phyloP scores from a whole-genome alignment of 2,329 filamentous ascomycete species.

The Sordariomycetes sp. region DNA sequence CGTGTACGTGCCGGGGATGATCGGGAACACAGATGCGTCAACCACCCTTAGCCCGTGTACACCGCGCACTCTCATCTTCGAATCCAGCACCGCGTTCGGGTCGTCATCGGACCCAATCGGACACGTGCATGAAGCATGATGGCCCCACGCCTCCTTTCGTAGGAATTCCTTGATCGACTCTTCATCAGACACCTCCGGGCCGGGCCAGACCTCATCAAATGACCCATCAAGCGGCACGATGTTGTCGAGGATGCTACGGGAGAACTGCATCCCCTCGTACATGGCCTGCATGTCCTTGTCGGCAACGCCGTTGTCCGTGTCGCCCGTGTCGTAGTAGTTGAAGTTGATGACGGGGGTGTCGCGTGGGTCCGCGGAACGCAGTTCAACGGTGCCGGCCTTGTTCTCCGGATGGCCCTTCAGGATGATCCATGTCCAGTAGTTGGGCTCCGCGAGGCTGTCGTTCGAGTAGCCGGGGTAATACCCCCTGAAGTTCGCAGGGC shows the following conservation, averaged over 20 bases:
- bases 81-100: slow-evolving; percentile 43
- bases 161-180: slow-evolving; percentile 32
- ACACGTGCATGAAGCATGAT: slow-evolving; percentile 45
- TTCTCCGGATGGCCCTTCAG: slow-evolving; percentile 25
- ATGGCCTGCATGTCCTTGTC: slow-evolving; percentile 31
- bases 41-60: slow-evolving; percentile 47
- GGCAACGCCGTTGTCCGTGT: slow-evolving; percentile 30
- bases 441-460: neutral
- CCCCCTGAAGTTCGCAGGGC: slow-evolving; percentile 5
- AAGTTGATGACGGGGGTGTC: slow-evolving; percentile 55
- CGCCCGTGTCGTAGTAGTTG: slow-evolving; percentile 32
- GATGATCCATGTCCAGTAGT: slow-evolving; percentile 5
- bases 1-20: slow-evolving; percentile 36
- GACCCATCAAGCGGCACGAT: slow-evolving; percentile 11
- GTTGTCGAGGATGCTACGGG: slow-evolving; percentile 11
- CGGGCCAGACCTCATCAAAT: slow-evolving; percentile 6
- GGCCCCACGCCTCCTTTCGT: slow-evolving; percentile 35
- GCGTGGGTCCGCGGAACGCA: slow-evolving; percentile 49
- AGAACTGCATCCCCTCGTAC: slow-evolving; percentile 19
- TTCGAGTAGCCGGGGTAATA: slow-evolving; percentile 5
- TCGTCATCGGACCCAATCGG: slow-evolving; percentile 45
- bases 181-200: slow-evolving; percentile 9
- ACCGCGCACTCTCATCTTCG: slow-evolving; percentile 44
- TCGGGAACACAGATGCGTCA: slow-evolving; percentile 47
- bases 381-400: slow-evolving; percentile 47